Percentiles rank a stretch among this genome's conserved stretches.
phyloP scores from a whole-genome alignment of 2,329 filamentous ascomycete genomes.

The Cryoendolithus antarcticus region DNA sequence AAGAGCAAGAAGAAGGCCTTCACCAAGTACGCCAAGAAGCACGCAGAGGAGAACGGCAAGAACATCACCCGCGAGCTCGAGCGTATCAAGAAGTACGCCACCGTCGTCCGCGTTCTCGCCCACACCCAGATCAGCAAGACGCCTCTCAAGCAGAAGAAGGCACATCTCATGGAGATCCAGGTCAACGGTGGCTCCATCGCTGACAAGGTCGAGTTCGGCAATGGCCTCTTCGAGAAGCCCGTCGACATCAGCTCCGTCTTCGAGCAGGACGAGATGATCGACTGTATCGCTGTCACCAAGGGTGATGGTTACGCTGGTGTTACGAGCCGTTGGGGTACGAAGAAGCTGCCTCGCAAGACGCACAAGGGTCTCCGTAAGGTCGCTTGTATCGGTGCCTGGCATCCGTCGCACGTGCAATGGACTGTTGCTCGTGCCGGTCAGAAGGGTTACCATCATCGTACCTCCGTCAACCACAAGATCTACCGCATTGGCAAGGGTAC shows the following conservation, averaged over 20 bases:
- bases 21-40: slow-evolving; percentile 99
- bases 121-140: slow-evolving; percentile 99
- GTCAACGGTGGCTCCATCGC: slow-evolving; percentile 92
- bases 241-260: slow-evolving; percentile 88
- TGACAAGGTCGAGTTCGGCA: slow-evolving; percentile 94
- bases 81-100: slow-evolving; percentile 99
- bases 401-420: slow-evolving; percentile 99
- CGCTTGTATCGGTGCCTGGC: slow-evolving; percentile 99
- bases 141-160: slow-evolving; percentile 99
- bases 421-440: slow-evolving; percentile 99
- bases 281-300: slow-evolving; percentile 98
- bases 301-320: slow-evolving; percentile 98
- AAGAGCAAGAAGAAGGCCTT: slow-evolving; percentile 99
- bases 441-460: slow-evolving; percentile 99
- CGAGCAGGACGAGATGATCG: slow-evolving; percentile 99
- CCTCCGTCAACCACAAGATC: slow-evolving; percentile 99
- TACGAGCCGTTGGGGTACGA: slow-evolving; percentile 96
- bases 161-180: slow-evolving; percentile 99
- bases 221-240: slow-evolving; percentile 98
- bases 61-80: slow-evolving; percentile 95
- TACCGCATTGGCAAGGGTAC: slow-evolving; percentile 94
- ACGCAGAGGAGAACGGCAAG: slow-evolving; percentile 82
- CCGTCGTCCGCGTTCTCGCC: slow-evolving; percentile 95
- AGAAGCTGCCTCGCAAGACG: slow-evolving; percentile 99
- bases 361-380: slow-evolving; percentile 99